Evolutionary conservation across 805 yeast genomes (phyloP).

Genomic region (Hanseniaspora opuntiae): DNA sequence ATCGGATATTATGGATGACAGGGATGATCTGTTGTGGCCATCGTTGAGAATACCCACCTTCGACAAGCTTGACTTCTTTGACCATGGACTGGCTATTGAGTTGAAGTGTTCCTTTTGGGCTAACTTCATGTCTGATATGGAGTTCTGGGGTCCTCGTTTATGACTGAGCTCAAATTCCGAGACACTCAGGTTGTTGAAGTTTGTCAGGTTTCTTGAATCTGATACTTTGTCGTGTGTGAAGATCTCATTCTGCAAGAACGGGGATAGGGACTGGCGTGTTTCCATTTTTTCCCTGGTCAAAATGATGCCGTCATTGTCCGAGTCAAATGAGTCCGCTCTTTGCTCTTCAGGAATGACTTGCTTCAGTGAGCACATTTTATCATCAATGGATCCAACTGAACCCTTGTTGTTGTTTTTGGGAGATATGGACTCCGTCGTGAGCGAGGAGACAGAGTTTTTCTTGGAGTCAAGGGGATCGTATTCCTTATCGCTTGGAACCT

Average conservation of each 20-base stretch:
- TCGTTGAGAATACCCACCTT: background rate
- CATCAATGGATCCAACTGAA: background rate
- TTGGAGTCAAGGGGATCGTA: background rate
- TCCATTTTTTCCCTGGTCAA: background rate
- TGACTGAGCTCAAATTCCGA: background rate
- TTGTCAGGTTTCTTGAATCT: background rate
- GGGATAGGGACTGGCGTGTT: background rate
- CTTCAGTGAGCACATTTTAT: background rate
- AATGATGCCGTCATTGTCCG: constrained; percentile 10
- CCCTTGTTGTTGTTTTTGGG: background rate
- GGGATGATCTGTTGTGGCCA: background rate
- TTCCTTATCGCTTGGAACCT: background rate
- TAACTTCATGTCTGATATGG: background rate
- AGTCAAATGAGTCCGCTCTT: constrained; percentile 11
- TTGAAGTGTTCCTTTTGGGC: background rate
- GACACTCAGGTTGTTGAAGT: background rate
- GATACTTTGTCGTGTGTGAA: background rate
- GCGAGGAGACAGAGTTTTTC: background rate
- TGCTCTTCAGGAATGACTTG: background rate
- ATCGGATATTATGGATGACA: background rate
- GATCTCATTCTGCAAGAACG: background rate
- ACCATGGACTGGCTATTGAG: background rate
- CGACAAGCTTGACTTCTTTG: background rate
- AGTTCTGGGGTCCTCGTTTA: background rate
- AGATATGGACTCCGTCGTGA: background rate